Percentiles rank a stretch among this genome's conserved stretches.
Evolutionary conservation across 805 yeast species (phyloP).

Genomic region (Candida fluviatilis): DNA sequence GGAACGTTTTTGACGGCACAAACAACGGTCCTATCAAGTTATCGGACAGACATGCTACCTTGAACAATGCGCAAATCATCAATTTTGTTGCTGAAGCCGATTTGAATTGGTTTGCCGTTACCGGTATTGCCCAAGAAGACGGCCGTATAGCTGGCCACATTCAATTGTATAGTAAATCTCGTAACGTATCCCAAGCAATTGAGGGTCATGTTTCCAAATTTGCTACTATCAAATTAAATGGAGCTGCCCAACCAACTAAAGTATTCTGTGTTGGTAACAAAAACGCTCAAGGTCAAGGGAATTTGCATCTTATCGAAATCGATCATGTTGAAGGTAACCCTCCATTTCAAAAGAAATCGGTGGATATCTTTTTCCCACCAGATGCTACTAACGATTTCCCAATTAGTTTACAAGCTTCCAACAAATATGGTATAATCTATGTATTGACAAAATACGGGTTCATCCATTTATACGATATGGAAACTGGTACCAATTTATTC

Average conservation of each 20-base stretch:
- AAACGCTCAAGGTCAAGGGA: slow-evolving; percentile 65
- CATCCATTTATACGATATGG: slow-evolving; percentile 92
- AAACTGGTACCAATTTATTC: slow-evolving; percentile 86
- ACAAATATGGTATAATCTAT: slow-evolving; percentile 82
- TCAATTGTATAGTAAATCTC: slow-evolving; percentile 82
- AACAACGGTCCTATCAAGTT: slow-evolving; percentile 74
- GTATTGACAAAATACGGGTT: slow-evolving; percentile 94
- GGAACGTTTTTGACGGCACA: slow-evolving; percentile 82
- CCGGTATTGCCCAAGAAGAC: slow-evolving; percentile 91
- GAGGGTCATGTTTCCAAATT: slow-evolving; percentile 97
- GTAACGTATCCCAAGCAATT: slow-evolving; percentile 92
- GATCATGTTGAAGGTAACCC: slow-evolving; percentile 89
- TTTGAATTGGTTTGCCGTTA: slow-evolving; percentile 89
- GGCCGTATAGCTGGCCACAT: slow-evolving; percentile 95
- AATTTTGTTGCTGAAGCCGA: slow-evolving; percentile 79
- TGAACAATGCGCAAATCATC: slow-evolving; percentile 82
- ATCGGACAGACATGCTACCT: slow-evolving; percentile 77
- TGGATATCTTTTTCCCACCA: slow-evolving; percentile 93
- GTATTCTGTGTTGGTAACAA: slow-evolving; percentile 92
- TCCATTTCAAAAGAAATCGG: slow-evolving; percentile 80
- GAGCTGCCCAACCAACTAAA: slow-evolving; percentile 71
- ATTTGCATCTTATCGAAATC: slow-evolving; percentile 88
- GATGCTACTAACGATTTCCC: slow-evolving; percentile 97
- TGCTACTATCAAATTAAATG: slow-evolving; percentile 69
- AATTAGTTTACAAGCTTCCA: slow-evolving; percentile 80